These are phyloP conservation scores for Exophiala mesophila DNA, from an alignment of 2,329 filamentous ascomycete genomes.

Conservation along the genomic window DNA sequence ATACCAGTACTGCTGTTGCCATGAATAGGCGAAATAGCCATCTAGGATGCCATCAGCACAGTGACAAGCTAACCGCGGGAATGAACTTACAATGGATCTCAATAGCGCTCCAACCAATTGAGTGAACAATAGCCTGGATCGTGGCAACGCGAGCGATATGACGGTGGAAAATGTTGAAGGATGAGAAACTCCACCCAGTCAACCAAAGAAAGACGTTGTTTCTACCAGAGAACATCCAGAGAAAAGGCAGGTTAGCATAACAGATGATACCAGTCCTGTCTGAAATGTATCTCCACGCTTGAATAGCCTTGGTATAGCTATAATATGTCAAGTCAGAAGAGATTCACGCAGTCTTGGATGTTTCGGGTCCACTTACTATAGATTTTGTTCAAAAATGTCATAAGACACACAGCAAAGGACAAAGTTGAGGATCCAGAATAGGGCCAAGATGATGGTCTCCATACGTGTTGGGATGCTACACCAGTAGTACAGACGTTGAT, in stretches of 20 bases:
- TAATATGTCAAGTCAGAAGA: not conserved
- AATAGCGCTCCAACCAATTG: slow-evolving; percentile 51
- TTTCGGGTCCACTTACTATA: slow-evolving; percentile 40
- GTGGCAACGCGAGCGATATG: slow-evolving; percentile 61
- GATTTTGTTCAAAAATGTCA: slow-evolving; percentile 42
- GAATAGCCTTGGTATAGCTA: slow-evolving; percentile 24
- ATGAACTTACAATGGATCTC: not conserved
- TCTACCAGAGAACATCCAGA: slow-evolving; percentile 63
- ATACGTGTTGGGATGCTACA: slow-evolving; percentile 46
- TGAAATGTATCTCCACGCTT: slow-evolving; percentile 52
- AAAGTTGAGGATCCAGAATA: slow-evolving; percentile 44
- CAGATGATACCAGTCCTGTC: slow-evolving; percentile 61
- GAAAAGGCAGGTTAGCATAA: slow-evolving; percentile 57
- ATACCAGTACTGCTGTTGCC: slow-evolving; percentile 36
- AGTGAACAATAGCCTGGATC: slow-evolving; percentile 58
- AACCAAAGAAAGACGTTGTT: slow-evolving; percentile 63
- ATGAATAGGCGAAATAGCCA: slow-evolving; percentile 11
- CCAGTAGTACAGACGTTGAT: slow-evolving; percentile 38
- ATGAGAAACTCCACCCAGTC: slow-evolving; percentile 64
- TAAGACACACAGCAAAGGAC: slow-evolving; percentile 43
- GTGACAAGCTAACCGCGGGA: not conserved
- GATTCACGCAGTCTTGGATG: not conserved
- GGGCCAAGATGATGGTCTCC: slow-evolving; percentile 40
- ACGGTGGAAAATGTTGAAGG: slow-evolving; percentile 63
- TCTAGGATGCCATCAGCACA: not conserved